These are phyloP conservation scores for Naganishia vaughanmartiniae DNA, from an alignment of 768 basidiomycete genomes.

Conservation along the genomic window DNA sequence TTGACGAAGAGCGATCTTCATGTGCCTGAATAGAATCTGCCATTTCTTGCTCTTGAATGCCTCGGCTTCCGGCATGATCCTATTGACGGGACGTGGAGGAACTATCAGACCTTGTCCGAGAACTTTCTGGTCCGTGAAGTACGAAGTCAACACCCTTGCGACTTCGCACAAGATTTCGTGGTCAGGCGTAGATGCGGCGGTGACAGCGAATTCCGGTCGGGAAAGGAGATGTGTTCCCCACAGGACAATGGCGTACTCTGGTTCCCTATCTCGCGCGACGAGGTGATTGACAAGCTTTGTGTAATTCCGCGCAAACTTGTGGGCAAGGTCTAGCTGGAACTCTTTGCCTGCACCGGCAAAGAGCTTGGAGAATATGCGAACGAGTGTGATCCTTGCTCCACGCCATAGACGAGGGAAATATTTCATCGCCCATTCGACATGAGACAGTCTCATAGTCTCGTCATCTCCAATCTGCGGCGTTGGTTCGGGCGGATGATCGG, in stretches of 20 bases:
- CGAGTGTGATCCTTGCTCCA: conserved; percentile 71
- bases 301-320: conserved; percentile 80
- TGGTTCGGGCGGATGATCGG: conserved; percentile 13
- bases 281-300: conserved; percentile 83
- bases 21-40: conserved; percentile 74
- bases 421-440: conserved; percentile 69
- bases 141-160: conserved; percentile 66
- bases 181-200: conserved; percentile 66
- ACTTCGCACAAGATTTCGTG: conserved; percentile 73
- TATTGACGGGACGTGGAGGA: conserved; percentile 53
- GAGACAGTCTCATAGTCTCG: conserved; percentile 25
- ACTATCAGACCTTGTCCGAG: conserved; percentile 59
- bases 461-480: not conserved
- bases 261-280: conserved; percentile 86
- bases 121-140: conserved; percentile 84
- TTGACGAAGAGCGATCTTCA: conserved; percentile 69
- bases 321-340: conserved; percentile 74
- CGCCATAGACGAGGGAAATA: conserved; percentile 78
- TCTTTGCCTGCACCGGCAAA: conserved; percentile 70
- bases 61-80: conserved; percentile 74
- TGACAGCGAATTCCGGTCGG: conserved; percentile 75
- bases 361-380: conserved; percentile 75
- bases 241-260: conserved; percentile 83
- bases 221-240: conserved; percentile 68
- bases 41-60: conserved; percentile 94